Conservation (phyloP, 1,139 yeast genomes). For the Yamadazyma spencermartinsiae region DNA sequence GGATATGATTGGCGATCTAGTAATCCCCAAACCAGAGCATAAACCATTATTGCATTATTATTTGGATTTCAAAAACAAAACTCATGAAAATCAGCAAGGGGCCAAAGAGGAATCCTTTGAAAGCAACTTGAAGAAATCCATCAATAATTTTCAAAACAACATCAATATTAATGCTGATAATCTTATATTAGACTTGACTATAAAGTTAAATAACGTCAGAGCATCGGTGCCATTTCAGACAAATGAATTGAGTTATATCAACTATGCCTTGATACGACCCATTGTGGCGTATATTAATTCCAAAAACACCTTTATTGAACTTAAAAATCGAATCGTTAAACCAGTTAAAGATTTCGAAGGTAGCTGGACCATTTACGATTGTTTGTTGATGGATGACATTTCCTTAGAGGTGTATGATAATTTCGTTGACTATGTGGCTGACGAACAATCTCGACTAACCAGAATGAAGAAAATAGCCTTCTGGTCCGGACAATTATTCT, state of each 20-base stretch:
- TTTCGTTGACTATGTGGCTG: conserved; percentile 83
- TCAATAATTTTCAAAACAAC: conserved; percentile 15
- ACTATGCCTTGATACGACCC: conserved; percentile 89
- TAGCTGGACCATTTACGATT: conserved; percentile 94
- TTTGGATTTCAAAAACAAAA: neutral
- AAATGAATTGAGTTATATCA: conserved; percentile 79
- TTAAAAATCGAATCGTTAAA: conserved; percentile 82
- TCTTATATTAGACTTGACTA: conserved; percentile 60
- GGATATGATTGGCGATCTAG: conserved; percentile 88
- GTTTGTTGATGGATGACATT: conserved; percentile 86
- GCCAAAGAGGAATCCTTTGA: conserved; percentile 18
- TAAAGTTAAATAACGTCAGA: conserved; percentile 78
- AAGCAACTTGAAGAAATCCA: conserved; percentile 29
- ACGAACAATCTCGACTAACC: conserved; percentile 73
- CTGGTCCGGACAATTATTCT: conserved; percentile 85
- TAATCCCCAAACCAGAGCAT: conserved; percentile 60
- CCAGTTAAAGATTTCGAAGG: conserved; percentile 84
- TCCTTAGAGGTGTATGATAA: conserved; percentile 89
- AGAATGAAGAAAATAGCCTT: conserved; percentile 84
- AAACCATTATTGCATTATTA: neutral
- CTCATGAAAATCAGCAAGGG: neutral
- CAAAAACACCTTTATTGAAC: conserved; percentile 84
- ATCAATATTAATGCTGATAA: conserved; percentile 15
- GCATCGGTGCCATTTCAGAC: conserved; percentile 88
- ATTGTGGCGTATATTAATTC: conserved; percentile 95